Evolutionary conservation across 495 filamentous ascomycete genomes (phyloP).

Genomic region (Neohortaea acidophila): DNA sequence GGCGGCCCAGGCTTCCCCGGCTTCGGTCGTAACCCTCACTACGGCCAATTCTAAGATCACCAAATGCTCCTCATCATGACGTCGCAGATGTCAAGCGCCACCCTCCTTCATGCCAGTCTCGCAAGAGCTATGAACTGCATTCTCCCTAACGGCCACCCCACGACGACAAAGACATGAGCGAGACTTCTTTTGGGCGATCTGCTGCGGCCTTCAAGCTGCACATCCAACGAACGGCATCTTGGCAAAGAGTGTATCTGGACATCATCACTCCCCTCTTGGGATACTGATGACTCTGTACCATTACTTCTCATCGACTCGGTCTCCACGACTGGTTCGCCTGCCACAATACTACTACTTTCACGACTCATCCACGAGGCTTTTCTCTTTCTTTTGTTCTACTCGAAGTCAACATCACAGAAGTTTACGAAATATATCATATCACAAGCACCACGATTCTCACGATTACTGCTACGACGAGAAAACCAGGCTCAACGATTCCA

Average conservation of each 20-base stretch:
- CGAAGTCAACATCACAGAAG: too few relatives aligned
- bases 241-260: neutral
- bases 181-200: neutral
- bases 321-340: too few relatives aligned
- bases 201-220: neutral
- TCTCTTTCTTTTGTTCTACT: too few relatives aligned
- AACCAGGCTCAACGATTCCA: too few relatives aligned
- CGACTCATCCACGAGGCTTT: too few relatives aligned
- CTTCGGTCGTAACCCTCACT: neutral
- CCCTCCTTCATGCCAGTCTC: neutral
- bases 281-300: conserved; percentile 1
- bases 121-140: neutral
- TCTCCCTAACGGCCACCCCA: neutral
- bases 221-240: neutral
- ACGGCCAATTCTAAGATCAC: conserved; percentile 10
- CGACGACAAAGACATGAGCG: neutral
- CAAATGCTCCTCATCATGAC: neutral
- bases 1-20: conserved; percentile 5
- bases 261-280: neutral
- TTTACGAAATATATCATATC: too few relatives aligned
- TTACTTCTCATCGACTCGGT: neutral
- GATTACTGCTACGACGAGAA: too few relatives aligned
- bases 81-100: neutral
- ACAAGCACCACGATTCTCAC: too few relatives aligned
- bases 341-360: too few relatives aligned